These are phyloP conservation scores for Trametes sanguinea DNA, from an alignment of 768 basidiomycete species.

Conservation along the genomic window DNA sequence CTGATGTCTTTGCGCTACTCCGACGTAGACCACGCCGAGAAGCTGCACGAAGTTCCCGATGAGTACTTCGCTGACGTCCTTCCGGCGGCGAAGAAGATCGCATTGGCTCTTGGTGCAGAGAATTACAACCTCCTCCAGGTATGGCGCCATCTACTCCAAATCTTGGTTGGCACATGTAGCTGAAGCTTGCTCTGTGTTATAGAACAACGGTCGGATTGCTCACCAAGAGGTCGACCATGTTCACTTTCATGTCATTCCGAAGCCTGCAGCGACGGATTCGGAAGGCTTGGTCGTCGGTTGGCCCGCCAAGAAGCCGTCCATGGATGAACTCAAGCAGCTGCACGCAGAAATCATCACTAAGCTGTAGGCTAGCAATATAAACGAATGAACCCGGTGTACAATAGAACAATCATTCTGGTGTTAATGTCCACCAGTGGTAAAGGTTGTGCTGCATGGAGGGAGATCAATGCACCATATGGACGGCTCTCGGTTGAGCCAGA, in stretches of 20 bases:
- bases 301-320: constrained; percentile 61
- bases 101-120: constrained; percentile 66
- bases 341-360: constrained; percentile 62
- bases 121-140: constrained; percentile 89
- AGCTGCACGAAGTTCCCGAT: constrained; percentile 87
- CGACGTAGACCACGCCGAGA: constrained; percentile 74
- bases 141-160: neutral
- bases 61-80: constrained; percentile 76
- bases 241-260: constrained; percentile 94
- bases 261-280: constrained; percentile 60
- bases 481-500: too few relatives aligned
- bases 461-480: too few relatives aligned
- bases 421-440: too few relatives aligned
- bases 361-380: constrained; percentile 36
- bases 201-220: constrained; percentile 71
- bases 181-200: neutral
- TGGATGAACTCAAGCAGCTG: constrained; percentile 62
- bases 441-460: too few relatives aligned
- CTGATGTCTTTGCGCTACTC: neutral
- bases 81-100: constrained; percentile 86
- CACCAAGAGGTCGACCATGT: constrained; percentile 76
- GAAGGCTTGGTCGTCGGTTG: constrained; percentile 84
- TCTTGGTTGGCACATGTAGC: neutral
- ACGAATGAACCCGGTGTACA: neutral
- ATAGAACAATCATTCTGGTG: neutral